phyloP scores from a whole-genome alignment of 1,139 yeast species.

The Geotrichum macrosporum region DNA sequence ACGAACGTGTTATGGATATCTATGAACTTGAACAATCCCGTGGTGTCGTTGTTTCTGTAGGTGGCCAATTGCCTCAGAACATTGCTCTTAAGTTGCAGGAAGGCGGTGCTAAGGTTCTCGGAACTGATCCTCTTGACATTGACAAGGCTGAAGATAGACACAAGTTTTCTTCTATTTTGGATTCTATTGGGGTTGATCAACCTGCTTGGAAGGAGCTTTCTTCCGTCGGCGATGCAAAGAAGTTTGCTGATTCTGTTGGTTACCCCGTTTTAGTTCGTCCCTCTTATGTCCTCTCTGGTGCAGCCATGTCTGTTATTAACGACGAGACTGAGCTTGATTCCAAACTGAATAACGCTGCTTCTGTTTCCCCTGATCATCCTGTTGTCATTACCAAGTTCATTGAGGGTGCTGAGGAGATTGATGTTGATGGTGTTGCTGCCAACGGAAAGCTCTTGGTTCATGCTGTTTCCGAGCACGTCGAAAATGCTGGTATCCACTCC shows the following conservation, averaged over 20 bases:
- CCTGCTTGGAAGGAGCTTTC: slow-evolving; percentile 99
- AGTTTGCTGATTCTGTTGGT: slow-evolving; percentile 82
- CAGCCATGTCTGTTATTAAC: slow-evolving; percentile 97
- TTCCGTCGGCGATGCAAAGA: slow-evolving; percentile 88
- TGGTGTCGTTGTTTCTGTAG: slow-evolving; percentile 96
- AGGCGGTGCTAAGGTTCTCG: slow-evolving; percentile 90
- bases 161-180: slow-evolving; percentile 97
- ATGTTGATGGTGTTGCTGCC: slow-evolving; percentile 97
- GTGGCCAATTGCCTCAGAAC: slow-evolving; percentile 97
- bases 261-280: slow-evolving; percentile 98
- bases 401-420: slow-evolving; percentile 96
- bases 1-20: slow-evolving; percentile 93
- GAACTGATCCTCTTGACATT: slow-evolving; percentile 97
- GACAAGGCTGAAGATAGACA: slow-evolving; percentile 98
- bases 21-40: slow-evolving; percentile 86
- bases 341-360: slow-evolving; percentile 89
- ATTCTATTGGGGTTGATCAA: slow-evolving; percentile 94
- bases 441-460: slow-evolving; percentile 95
- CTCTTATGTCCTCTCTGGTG: slow-evolving; percentile 95
- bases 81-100: slow-evolving; percentile 92
- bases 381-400: slow-evolving; percentile 96
- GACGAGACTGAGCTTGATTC: slow-evolving; percentile 84
- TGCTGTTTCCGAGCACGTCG: slow-evolving; percentile 97
- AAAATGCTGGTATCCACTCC: slow-evolving; percentile 98
- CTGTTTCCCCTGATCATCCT: slow-evolving; percentile 96